A percentile compares a stretch with the other conserved stretches of the same genome.
These are phyloP conservation scores for Diaporthe aspalathi DNA, from an alignment of 2,329 filamentous ascomycete genomes.

Conservation along the genomic window DNA sequence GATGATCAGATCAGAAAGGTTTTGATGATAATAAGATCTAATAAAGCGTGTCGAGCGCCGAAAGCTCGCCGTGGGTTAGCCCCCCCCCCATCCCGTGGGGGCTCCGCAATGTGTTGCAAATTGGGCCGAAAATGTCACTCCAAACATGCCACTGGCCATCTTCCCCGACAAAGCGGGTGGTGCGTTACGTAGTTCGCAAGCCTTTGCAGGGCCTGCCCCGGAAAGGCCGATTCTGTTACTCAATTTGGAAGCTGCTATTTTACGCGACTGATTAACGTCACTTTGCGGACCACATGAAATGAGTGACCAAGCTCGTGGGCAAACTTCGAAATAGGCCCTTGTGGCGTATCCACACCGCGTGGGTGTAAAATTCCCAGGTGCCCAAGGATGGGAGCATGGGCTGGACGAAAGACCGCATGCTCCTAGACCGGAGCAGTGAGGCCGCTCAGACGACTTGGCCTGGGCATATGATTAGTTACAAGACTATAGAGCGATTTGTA, in stretches of 20 bases:
- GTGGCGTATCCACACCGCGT: constrained; percentile 18
- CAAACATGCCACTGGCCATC: not conserved
- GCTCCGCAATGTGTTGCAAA: constrained; percentile 16
- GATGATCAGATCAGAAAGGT: constrained; percentile 30
- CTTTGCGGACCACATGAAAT: constrained; percentile 8
- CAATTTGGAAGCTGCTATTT: constrained; percentile 8
- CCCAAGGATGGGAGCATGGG: constrained; percentile 20
- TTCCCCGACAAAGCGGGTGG: not conserved
- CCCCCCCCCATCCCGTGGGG: not conserved
- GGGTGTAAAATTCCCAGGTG: not conserved
- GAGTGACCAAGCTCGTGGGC: constrained; percentile 21
- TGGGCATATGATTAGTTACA: constrained; percentile 1
- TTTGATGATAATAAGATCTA: constrained; percentile 27
- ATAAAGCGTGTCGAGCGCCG: constrained; percentile 25
- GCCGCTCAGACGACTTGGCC: not conserved
- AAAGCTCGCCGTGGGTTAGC: constrained; percentile 8
- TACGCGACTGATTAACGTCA: not conserved
- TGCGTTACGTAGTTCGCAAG: not conserved
- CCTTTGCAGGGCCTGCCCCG: constrained; percentile 6
- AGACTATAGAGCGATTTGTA: constrained; percentile 12
- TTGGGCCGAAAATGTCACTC: constrained; percentile 8
- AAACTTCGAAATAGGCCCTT: constrained; percentile 3
- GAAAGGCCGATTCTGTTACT: constrained; percentile 21
- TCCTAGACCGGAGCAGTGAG: constrained; percentile 32
- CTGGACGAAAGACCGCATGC: constrained; percentile 2